phyloP scores from a whole-genome alignment of 148 eudicot species.

The Amaranthus hypochondriacus region DNA sequence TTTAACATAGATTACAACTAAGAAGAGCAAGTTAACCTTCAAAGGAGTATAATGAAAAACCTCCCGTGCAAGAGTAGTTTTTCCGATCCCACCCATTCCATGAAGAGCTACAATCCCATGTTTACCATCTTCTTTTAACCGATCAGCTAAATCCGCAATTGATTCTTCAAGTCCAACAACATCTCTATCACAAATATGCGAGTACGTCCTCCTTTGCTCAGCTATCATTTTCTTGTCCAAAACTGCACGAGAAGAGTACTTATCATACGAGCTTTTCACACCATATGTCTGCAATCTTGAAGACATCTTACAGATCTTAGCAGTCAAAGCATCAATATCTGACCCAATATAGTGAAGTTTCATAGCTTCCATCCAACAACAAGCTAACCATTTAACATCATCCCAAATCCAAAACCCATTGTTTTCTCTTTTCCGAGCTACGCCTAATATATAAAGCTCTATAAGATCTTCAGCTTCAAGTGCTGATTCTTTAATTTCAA shows the following conservation, averaged over 20 bases:
- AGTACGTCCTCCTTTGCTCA: conserved; percentile 1
- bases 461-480: conserved; percentile 18
- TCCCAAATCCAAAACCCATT: neutral
- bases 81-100: conserved; percentile 29
- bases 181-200: neutral
- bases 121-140: neutral
- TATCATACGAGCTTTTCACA: neutral
- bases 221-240: neutral
- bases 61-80: conserved; percentile 25
- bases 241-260: neutral
- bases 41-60: conserved; percentile 6
- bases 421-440: neutral
- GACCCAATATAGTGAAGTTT: conserved; percentile 7
- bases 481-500: conserved; percentile 12
- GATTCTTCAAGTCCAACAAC: conserved; percentile 4
- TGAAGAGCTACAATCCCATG: conserved; percentile 4
- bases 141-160: neutral
- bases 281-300: conserved; percentile 24
- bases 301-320: conserved; percentile 7
- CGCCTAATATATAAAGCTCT: conserved; percentile 8
- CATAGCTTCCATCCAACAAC: neutral
- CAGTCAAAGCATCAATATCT: conserved; percentile 3
- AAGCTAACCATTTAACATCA: conserved; percentile 11
- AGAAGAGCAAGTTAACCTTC: neutral
- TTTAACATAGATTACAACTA: no score